phyloP scores from a whole-genome alignment of 352 stramenopile genomes.

The Pythium brachiatum region DNA sequence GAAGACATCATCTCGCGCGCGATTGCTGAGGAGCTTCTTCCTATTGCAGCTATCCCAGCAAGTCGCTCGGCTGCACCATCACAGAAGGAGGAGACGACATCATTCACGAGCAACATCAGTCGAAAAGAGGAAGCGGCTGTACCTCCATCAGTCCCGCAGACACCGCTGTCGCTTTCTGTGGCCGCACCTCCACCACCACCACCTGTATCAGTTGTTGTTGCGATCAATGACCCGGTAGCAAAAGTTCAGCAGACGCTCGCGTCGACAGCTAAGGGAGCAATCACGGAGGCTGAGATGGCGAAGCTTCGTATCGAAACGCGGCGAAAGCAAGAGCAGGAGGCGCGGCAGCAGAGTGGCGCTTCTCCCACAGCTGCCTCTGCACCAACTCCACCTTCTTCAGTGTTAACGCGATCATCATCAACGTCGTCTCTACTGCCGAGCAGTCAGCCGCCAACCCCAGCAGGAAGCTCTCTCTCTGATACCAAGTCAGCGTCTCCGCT shows the following conservation, averaged over 20 bases:
- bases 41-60: neutral
- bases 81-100: neutral
- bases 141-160: neutral
- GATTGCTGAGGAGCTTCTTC: slow-evolving; percentile 16
- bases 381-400: neutral
- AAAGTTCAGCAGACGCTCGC: slow-evolving; percentile 41
- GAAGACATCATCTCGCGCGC: slow-evolving; percentile 30
- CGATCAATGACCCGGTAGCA: neutral
- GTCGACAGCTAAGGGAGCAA: slow-evolving; percentile 51
- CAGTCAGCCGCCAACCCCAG: neutral
- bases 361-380: neutral
- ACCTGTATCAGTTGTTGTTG: neutral
- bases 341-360: slow-evolving; percentile 25
- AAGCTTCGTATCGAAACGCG: slow-evolving; percentile 62
- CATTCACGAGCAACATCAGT: neutral
- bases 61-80: neutral
- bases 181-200: too few species aligned
- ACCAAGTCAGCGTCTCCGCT: slow-evolving; percentile 1
- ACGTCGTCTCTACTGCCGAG: slow-evolving; percentile 24
- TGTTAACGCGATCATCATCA: slow-evolving; percentile 30
- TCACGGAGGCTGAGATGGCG: slow-evolving; percentile 67
- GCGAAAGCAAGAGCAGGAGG: slow-evolving; percentile 53
- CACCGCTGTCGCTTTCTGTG: neutral
- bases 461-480: neutral
- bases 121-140: slow-evolving; percentile 16